Conservation (phyloP, 805 yeast genomes). For the Wickerhamomyces alni region DNA sequence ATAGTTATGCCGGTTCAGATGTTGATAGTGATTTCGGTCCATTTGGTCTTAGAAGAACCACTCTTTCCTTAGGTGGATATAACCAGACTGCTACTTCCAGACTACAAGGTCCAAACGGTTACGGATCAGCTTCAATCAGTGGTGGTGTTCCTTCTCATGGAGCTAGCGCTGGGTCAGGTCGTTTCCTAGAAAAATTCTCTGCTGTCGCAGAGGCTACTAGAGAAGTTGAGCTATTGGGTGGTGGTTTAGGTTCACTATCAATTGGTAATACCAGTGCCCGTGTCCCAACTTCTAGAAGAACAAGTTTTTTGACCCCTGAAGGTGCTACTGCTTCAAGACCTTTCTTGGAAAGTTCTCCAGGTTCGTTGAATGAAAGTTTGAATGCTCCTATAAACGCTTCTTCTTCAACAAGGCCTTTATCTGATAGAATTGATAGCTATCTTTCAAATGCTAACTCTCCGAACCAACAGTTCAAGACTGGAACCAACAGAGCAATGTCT, state of each 20-base stretch:
- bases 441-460: constrained; percentile 37
- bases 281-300: constrained; percentile 40
- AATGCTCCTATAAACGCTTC: constrained; percentile 13
- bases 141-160: constrained; percentile 35
- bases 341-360: constrained; percentile 21
- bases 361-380: constrained; percentile 25
- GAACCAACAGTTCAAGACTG: constrained; percentile 31
- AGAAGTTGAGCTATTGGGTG: constrained; percentile 48
- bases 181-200: constrained; percentile 57
- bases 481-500: constrained; percentile 17
- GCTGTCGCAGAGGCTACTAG: constrained; percentile 65
- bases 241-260: constrained; percentile 36
- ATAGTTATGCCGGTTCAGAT: constrained; percentile 29
- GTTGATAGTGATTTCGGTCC: constrained; percentile 32
- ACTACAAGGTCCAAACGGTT: constrained; percentile 28
- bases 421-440: constrained; percentile 57
- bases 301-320: constrained; percentile 39
- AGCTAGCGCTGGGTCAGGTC: constrained; percentile 26
- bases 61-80: constrained; percentile 35
- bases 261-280: constrained; percentile 27
- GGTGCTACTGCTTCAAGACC: constrained; percentile 20
- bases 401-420: constrained; percentile 18
- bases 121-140: constrained; percentile 58
- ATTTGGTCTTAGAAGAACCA: constrained; percentile 43
- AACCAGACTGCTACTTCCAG: constrained; percentile 22